Conservation (phyloP, 2,329 filamentous ascomycete species). For the Metarhizium humberi region DNA sequence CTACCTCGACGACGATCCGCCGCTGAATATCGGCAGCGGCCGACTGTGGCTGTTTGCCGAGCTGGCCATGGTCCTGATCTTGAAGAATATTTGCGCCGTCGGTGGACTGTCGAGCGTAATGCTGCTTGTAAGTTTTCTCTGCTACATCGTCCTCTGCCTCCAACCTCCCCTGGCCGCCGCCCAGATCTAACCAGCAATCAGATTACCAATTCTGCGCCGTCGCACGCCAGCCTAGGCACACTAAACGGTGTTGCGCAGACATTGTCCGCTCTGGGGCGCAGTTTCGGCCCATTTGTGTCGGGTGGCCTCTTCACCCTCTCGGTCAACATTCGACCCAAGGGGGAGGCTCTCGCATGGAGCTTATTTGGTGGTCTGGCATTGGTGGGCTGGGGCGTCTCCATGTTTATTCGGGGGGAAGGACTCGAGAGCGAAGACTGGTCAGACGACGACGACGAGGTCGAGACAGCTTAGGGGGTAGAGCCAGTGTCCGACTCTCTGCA, state of each 20-base stretch:
- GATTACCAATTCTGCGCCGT: constrained; percentile 91
- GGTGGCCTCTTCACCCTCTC: constrained; percentile 79
- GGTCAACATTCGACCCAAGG: constrained; percentile 63
- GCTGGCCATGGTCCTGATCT: constrained; percentile 67
- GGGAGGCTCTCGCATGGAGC: constrained; percentile 78
- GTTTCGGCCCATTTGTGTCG: constrained; percentile 79
- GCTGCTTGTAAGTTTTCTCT: constrained; percentile 54
- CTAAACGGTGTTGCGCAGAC: constrained; percentile 93
- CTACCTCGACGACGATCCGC: constrained; percentile 53
- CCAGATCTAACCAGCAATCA: constrained; percentile 22
- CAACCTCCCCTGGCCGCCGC: too few species aligned
- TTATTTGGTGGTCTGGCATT: constrained; percentile 78
- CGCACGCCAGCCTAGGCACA: constrained; percentile 75
- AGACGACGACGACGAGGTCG: constrained; percentile 20
- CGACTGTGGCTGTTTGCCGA: constrained; percentile 69
- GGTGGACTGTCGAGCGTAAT: constrained; percentile 85
- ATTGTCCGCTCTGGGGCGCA: constrained; percentile 80
- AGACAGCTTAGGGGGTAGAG: background rate
- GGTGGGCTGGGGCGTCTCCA: constrained; percentile 68
- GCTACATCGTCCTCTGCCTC: too few species aligned
- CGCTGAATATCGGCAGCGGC: constrained; percentile 50
- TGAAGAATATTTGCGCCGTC: constrained; percentile 87
- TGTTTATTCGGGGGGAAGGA: constrained; percentile 60
- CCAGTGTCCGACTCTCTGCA: background rate
- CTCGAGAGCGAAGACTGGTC: constrained; percentile 51